phyloP scores from a whole-genome alignment of 768 basidiomycete species.

The Leccinellum albellum region DNA sequence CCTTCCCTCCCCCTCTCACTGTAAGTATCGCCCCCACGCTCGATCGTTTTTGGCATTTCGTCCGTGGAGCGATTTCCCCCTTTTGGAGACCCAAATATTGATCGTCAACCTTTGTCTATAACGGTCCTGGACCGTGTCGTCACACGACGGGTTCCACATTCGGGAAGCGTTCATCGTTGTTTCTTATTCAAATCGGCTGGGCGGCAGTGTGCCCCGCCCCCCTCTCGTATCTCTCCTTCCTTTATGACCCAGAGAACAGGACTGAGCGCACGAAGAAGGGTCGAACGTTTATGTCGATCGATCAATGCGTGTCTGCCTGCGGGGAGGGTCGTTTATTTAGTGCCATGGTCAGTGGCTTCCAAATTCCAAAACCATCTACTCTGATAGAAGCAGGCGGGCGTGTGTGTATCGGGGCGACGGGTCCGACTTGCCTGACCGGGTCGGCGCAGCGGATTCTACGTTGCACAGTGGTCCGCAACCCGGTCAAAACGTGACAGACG shows the following conservation, averaged over 20 bases:
- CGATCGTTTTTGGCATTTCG: background rate
- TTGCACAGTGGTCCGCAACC: no score
- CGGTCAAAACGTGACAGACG: no score
- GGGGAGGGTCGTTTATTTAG: background rate
- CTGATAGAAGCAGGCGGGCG: background rate
- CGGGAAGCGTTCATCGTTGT: background rate
- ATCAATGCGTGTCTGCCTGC: background rate
- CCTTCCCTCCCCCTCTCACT: no score
- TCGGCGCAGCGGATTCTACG: background rate
- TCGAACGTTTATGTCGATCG: background rate
- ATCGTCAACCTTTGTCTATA: background rate
- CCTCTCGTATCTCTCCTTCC: background rate
- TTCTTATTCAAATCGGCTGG: background rate
- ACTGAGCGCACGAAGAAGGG: background rate
- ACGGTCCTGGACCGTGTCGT: background rate
- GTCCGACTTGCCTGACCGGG: background rate
- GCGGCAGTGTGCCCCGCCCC: background rate
- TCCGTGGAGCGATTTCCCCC: slow-evolving; percentile 2
- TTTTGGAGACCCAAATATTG: background rate
- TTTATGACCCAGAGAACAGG: background rate
- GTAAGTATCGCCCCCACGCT: background rate
- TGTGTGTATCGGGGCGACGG: background rate
- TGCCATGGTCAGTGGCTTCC: background rate
- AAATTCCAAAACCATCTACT: background rate
- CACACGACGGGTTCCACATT: background rate